Evolutionary conservation across 1,284 basidiomycete species (phyloP), one percentile per base, ranked within the genome.

Genomic region (Boletus putidus): DNA sequence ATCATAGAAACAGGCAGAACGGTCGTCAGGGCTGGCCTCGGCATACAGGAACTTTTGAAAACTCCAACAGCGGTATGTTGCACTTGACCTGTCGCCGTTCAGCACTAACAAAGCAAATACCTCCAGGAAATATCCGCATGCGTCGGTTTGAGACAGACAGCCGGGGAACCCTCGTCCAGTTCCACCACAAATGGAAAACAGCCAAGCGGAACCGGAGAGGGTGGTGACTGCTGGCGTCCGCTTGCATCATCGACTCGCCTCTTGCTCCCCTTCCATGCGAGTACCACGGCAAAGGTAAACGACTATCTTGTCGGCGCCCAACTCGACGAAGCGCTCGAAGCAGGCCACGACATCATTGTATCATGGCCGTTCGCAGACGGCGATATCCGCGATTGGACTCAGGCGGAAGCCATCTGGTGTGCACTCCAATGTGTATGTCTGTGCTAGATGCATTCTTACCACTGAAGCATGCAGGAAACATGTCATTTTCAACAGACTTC

Each of bases 341-440:
- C 85, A 15, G 88, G 85, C 20, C 87, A 91, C 57, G 86, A 90
- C 49, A 74, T 95, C 23, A 77, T 85, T 23, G 73, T 95, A 23
- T 90, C 85, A 44, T 95, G 91, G 89, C 94, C 96, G 1, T 94
- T 98, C 69, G 82, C 84, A 57, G 83, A 89, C 33, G 89, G 87
- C 9, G 81, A 84, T 64, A 79, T 95, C 48, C 78, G 76, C 43
- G 92, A 98, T 71, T 98, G 91, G 88, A 83, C 82, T n/a, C 95
- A 95, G 64, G 88, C 93, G 44, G 94, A 96, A 72, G 95, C 92
- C 8, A 78, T 98, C 43, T 92, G 96, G 95, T 95, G 70, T 77
- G 64, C 59, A 51, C 27, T 53, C 27, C 25, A 21, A 44, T 56
- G 18, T 44, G 10, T 62, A 49, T 49, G 29, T 29, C 49, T 48